phyloP scores from a whole-genome alignment of 371 early-diverging fungal species.

The Rhizomucor pusillus region DNA sequence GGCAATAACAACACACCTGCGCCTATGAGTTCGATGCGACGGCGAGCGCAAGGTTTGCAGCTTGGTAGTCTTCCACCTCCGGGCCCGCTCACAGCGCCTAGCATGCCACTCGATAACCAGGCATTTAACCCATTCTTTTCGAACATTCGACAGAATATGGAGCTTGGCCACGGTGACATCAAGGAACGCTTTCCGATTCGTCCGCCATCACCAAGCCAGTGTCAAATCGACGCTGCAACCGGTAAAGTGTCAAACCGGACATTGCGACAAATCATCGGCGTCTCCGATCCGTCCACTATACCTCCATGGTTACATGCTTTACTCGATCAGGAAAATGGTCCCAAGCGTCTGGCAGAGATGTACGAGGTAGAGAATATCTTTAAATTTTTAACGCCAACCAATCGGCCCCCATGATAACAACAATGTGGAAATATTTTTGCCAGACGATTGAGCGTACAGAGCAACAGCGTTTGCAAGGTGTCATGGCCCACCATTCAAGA shows the following conservation, averaged over 20 bases:
- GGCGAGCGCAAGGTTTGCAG: constrained; percentile 33
- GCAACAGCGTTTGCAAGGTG: constrained; percentile 58
- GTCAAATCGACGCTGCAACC: constrained; percentile 18
- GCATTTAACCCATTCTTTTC: constrained; percentile 44
- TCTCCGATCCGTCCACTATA: constrained; percentile 1
- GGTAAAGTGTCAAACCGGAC: constrained; percentile 8
- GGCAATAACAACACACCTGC: not conserved
- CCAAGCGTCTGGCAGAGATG: constrained; percentile 35
- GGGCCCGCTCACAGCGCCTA: constrained; percentile 38
- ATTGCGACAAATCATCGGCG: not conserved
- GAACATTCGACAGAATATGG: constrained; percentile 39
- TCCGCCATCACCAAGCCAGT: constrained; percentile 14
- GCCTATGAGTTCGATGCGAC: constrained; percentile 6
- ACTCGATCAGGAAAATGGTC: constrained; percentile 22
- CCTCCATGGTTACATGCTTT: constrained; percentile 34
- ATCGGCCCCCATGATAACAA: not conserved
- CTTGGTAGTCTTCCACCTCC: constrained; percentile 20
- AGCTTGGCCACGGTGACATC: constrained; percentile 26
- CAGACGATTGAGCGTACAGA: constrained; percentile 59
- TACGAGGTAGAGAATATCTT: constrained; percentile 30
- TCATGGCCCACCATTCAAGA: constrained; percentile 59
- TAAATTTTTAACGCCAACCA: not conserved
- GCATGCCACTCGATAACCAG: constrained; percentile 39
- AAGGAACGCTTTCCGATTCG: constrained; percentile 32
- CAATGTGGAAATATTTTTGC: not conserved